Base-by-base conservation (phyloP, 768 basidiomycete species). In the Pleurotus sapidus region DNA sequence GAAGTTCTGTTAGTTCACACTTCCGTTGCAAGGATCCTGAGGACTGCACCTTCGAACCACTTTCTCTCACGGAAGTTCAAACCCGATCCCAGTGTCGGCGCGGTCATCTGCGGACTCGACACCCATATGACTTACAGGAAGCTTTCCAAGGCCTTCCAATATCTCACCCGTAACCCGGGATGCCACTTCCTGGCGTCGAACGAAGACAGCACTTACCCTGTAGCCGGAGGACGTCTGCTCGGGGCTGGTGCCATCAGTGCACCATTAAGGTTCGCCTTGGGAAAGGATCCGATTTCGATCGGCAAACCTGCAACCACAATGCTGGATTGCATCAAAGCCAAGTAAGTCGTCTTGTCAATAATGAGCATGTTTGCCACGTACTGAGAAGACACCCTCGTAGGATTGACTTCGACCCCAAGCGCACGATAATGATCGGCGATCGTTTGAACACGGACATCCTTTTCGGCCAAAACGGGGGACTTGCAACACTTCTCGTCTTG, bases 381-480 rank as follows among this genome's bases (percentile, higher is more conserved):
- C 42, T 23, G 42, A 45, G n/a, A 23, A 23, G 42, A 17, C n/a
- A 45, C 42, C 18, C 17, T 48, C 20, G 15, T 64, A 97, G 95
- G 71, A 86, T 95, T 63, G 69, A 90, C 47, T 95, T 93, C 68
- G 90, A 98, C 71, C 92, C 92, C 43, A 74, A 80, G 59, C 78
- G 86, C 53, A 95, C 95, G 14, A 85, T 98, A 68, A 98, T 99
- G 93, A 79, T 98, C 46, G 96, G 96, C 42, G 96, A 99, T 74
- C 84, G 96, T 59, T 79, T 99, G 62, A 89, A 92, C 69, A 98
- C 97, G 4, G 96, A 99, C 72, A 98, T 99, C 64, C 73, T 90
- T 51, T 99, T 98, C 65, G 97, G 96, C 49, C 81, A 91, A 68
- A 82, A 83, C 46, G 93, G 93, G 42, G 93, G 93, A 24, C 79